Percentiles rank a stretch among this genome's conserved stretches.
These are phyloP conservation scores for Hanseniaspora guilliermondii DNA, from an alignment of 805 yeast genomes.

Conservation along the genomic window DNA sequence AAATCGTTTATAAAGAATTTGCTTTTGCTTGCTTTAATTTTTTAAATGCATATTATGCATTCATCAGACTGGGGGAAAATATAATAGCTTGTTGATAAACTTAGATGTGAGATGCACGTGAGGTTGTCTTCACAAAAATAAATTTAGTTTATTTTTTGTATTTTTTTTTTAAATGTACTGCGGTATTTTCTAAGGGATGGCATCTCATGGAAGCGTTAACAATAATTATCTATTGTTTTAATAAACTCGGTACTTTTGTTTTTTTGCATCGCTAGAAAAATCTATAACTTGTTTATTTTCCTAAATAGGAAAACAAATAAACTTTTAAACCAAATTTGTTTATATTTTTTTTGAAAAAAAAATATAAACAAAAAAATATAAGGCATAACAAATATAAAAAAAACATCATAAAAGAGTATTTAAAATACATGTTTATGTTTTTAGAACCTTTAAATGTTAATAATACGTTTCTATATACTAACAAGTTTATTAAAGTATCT, in stretches of 20 bases:
- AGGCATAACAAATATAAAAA: not conserved
- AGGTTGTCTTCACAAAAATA: not conserved
- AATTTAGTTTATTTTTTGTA: not conserved
- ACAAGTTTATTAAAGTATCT: no score
- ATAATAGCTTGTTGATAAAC: no score
- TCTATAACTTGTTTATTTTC: not conserved
- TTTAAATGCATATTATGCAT: no score
- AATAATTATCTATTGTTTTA: no score
- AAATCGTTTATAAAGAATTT: no score
- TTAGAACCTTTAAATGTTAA: no score
- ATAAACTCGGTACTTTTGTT: not conserved
- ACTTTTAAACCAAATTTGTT: not conserved
- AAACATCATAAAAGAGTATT: not conserved
- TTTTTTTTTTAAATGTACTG: not conserved
- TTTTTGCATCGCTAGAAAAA: not conserved
- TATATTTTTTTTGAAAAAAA: not conserved
- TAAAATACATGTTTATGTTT: no score
- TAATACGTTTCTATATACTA: no score
- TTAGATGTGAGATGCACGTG: not conserved
- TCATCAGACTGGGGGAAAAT: no score
- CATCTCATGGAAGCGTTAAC: not conserved
- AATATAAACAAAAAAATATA: not conserved
- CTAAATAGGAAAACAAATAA: conserved; percentile 8
- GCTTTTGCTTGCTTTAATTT: no score
- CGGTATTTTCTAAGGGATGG: conserved; percentile 4